Conservation (phyloP, 305 asterid genomes). For the Fraxinus dipetala region DNA sequence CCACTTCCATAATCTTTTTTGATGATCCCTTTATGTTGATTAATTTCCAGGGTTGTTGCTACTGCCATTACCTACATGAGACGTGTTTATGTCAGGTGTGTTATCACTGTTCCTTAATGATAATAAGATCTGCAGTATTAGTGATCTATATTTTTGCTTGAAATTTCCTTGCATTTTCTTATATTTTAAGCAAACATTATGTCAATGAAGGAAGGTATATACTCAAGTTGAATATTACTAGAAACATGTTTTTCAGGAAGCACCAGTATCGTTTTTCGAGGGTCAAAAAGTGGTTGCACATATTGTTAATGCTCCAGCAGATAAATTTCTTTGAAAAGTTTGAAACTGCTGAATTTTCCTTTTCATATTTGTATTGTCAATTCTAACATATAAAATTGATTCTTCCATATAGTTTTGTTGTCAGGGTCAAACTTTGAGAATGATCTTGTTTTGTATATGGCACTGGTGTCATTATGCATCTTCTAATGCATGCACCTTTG, state of each 20-base stretch:
- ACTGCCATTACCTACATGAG: conserved; percentile 91
- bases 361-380: neutral
- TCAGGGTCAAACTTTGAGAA: neutral
- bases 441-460: conserved; percentile 4
- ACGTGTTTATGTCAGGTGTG: conserved; percentile 80
- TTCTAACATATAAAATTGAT: neutral
- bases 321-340: neutral
- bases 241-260: neutral
- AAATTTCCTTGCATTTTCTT: neutral
- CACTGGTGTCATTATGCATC: neutral
- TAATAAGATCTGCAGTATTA: neutral
- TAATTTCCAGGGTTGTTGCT: conserved; percentile 86
- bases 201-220: neutral
- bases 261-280: neutral
- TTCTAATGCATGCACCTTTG: neutral
- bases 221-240: neutral
- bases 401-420: neutral
- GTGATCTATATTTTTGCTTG: neutral
- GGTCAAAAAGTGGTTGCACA: neutral
- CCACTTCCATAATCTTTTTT: conserved; percentile 8
- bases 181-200: conserved; percentile 13
- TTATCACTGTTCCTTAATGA: neutral
- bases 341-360: neutral
- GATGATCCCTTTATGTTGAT: conserved; percentile 18
- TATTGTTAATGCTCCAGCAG: neutral